These are phyloP conservation scores for Capsicum pubescens DNA, from an alignment of 257 asterid genomes.

Conservation along the genomic window DNA sequence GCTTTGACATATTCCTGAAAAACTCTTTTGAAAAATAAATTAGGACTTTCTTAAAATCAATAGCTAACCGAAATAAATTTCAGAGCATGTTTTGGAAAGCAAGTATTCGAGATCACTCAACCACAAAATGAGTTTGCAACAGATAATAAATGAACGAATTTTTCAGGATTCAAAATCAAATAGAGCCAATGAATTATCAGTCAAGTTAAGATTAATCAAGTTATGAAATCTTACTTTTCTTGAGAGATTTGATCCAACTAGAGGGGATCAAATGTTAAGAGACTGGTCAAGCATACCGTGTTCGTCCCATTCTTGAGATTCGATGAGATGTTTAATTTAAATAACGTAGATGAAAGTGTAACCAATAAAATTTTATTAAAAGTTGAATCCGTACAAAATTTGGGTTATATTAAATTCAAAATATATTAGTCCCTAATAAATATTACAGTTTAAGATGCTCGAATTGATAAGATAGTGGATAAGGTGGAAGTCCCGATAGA, in stretches of 20 bases:
- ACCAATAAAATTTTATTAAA: too few species aligned
- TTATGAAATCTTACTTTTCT: neutral
- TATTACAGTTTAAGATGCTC: too few species aligned
- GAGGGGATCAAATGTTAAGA: neutral
- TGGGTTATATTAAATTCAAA: too few species aligned
- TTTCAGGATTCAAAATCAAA: too few species aligned
- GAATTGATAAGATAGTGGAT: too few species aligned
- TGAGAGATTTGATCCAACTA: neutral
- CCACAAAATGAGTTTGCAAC: neutral
- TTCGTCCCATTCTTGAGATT: neutral
- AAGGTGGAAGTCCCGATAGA: too few species aligned
- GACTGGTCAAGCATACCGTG: neutral
- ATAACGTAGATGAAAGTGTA: neutral
- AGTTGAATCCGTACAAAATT: too few species aligned
- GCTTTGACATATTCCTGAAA: neutral
- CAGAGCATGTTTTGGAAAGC: neutral
- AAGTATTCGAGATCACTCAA: neutral
- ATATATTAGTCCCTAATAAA: too few species aligned
- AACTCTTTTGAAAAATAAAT: neutral
- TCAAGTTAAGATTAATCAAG: neutral
- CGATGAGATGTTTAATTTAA: neutral
- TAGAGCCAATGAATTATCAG: too few species aligned
- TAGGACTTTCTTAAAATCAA: neutral
- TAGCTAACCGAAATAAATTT: neutral
- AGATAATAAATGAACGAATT: neutral